Evolutionary conservation across 2,329 filamentous ascomycete genomes (phyloP).

Genomic region (Xylaria polymorpha): DNA sequence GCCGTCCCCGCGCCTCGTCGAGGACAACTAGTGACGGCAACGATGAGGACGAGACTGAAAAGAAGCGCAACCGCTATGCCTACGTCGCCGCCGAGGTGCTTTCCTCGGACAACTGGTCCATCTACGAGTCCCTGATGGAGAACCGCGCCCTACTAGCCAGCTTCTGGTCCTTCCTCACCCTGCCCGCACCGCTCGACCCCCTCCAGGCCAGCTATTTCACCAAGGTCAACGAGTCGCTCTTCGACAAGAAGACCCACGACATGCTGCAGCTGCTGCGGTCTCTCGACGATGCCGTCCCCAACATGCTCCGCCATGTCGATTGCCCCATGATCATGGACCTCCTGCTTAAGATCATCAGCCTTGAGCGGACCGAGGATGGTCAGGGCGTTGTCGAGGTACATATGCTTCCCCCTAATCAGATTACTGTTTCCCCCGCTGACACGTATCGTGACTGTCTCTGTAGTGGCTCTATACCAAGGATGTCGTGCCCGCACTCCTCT

Average conservation of each 20-base stretch:
- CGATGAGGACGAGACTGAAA: conserved; percentile 82
- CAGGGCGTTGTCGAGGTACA: conserved; percentile 92
- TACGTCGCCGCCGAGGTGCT: conserved; percentile 94
- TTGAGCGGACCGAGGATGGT: conserved; percentile 91
- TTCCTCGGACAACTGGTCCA: conserved; percentile 96
- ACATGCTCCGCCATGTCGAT: conserved; percentile 93
- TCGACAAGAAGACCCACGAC: conserved; percentile 97
- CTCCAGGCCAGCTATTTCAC: conserved; percentile 98
- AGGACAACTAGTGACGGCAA: conserved; percentile 59
- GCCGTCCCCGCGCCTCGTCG: conserved; percentile 66
- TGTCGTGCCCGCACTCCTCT: conserved; percentile 86
- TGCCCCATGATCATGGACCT: conserved; percentile 99
- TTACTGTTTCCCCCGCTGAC: conserved; percentile 38
- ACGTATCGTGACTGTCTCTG: conserved; percentile 5
- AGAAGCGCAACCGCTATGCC: conserved; percentile 91
- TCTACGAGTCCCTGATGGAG: conserved; percentile 91
- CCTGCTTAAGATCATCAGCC: conserved; percentile 93
- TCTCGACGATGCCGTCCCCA: conserved; percentile 81
- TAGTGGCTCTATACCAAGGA: conserved; percentile 93
- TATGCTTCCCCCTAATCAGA: neutral
- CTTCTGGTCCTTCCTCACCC: conserved; percentile 92
- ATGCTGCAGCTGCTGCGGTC: conserved; percentile 93
- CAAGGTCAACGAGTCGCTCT: conserved; percentile 96
- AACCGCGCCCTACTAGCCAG: conserved; percentile 80
- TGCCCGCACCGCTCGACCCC: conserved; percentile 86